Base-by-base conservation (phyloP, 768 basidiomycete genomes). In the Kwoniella dendrophila region DNA sequence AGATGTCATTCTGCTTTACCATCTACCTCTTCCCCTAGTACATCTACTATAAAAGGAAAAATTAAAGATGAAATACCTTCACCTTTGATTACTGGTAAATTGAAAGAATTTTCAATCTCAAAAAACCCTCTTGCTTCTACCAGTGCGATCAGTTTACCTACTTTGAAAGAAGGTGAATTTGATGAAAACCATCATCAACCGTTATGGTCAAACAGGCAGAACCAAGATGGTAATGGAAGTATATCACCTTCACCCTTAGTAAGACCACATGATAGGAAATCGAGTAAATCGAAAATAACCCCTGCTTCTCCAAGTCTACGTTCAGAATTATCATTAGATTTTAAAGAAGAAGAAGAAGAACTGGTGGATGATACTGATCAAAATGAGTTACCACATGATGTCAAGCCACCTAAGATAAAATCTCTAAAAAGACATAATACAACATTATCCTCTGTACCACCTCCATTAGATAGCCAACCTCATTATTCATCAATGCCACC, bases 41-140 rank as follows among this genome's bases (percentile, higher is more conserved):
- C 48, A 34, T 24, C 22, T 27, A 41, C 16, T 33, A 4, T 40
- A n/a, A n/a, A n/a, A n/a, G n/a, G n/a, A n/a, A 43, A 43, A 6
- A 43, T 11, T 43, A 7, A 43, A 43, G 12, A 43, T n/a, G 5
- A 11, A 5, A 11, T 43, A 43, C 41, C 41, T 8, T 30, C 45
- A 12, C 59, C 32, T 12, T 53, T 58, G n/a, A n/a, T n/a, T 11
- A 56, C 51, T 10, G 59, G 63, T 22, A 52, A 56, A 47, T 41
- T 68, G n/a, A 48, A 57, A 1, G 67, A 68, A 40, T 63, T 63
- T 48, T 62, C 60, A 2, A 43, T 59, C 26, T 63, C 62, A 4
- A 29, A 59, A 18, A 68, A 68, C 38, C 43, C 63, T 4, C 60
- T 68, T 3, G 67, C 63, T 3, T 68, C 67, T n/a, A 62, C 63